phyloP scores from a whole-genome alignment of 306 rosid genomes.

The Albizia julibrissin region DNA sequence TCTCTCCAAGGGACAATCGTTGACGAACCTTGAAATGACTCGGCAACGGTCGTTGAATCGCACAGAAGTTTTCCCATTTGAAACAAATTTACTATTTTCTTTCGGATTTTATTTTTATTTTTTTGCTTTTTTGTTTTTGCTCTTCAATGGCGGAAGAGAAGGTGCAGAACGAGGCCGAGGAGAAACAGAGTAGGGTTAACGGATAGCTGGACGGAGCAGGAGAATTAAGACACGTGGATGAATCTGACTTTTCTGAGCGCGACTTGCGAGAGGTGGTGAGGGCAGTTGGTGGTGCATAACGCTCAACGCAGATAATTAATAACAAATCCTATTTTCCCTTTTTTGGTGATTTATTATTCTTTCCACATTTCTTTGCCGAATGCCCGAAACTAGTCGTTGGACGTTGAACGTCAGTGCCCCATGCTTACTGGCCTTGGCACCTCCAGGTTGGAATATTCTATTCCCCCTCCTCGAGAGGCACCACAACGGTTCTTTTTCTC shows the following conservation, averaged over 20 bases:
- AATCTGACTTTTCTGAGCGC: conserved; percentile 27
- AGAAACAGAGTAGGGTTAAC: conserved; percentile 59
- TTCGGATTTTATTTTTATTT: background rate
- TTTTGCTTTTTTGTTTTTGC: background rate
- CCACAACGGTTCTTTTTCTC: background rate
- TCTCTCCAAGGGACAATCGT: conserved; percentile 73
- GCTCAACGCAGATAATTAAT: conserved; percentile 13
- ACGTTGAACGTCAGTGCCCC: background rate
- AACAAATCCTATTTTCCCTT: background rate
- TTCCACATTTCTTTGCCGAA: background rate
- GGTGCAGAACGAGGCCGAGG: conserved; percentile 46
- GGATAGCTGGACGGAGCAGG: conserved; percentile 70
- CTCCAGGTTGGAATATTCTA: background rate
- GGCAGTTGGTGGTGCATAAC: conserved; percentile 5
- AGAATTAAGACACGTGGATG: conserved; percentile 70
- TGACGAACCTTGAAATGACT: conserved; percentile 64
- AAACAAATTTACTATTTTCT: background rate
- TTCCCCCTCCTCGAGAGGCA: background rate
- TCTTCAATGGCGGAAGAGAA: conserved; percentile 56
- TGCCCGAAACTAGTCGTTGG: background rate
- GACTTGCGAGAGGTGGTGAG: background rate
- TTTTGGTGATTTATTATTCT: background rate
- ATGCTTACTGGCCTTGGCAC: background rate
- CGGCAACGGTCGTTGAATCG: conserved; percentile 82
- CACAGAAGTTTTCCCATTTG: conserved; percentile 88